phyloP scores from a whole-genome alignment of 129 eudicot species.

The Escallonia herrerae region DNA sequence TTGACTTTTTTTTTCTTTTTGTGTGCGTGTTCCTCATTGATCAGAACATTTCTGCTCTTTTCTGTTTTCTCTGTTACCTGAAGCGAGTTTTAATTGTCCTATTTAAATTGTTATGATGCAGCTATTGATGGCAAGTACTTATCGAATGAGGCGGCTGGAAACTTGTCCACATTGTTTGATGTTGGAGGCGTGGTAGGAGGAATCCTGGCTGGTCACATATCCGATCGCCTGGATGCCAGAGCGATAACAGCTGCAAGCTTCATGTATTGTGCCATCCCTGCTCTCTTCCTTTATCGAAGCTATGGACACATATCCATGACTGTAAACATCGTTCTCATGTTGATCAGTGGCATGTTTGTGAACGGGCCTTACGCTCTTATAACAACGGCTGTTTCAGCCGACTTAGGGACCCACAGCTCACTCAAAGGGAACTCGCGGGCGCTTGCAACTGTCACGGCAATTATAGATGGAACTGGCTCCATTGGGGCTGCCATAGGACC shows the following conservation, averaged over 20 bases:
- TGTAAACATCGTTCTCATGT: constrained; percentile 60
- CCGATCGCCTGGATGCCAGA: constrained; percentile 71
- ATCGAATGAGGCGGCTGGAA: constrained; percentile 80
- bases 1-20: too few relatives aligned
- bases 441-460: constrained; percentile 84
- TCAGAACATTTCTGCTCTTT: not conserved
- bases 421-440: constrained; percentile 75
- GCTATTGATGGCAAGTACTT: constrained; percentile 70
- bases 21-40: too few relatives aligned
- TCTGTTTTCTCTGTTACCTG: not conserved
- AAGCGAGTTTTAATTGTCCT: not conserved
- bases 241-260: constrained; percentile 78
- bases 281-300: constrained; percentile 56
- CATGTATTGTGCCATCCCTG: constrained; percentile 64
- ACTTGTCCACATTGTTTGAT: constrained; percentile 74
- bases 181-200: constrained; percentile 94
- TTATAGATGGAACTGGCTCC: constrained; percentile 89
- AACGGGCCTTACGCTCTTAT: constrained; percentile 90
- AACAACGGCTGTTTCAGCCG: constrained; percentile 88
- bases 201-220: constrained; percentile 69
- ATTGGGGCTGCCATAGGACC: constrained; percentile 88
- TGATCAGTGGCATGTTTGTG: constrained; percentile 57
- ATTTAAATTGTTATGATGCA: constrained; percentile 16
- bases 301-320: constrained; percentile 56
- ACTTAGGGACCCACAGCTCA: constrained; percentile 79